phyloP scores from a whole-genome alignment of 2,329 filamentous ascomycete genomes.

The Diaporthe eres region DNA sequence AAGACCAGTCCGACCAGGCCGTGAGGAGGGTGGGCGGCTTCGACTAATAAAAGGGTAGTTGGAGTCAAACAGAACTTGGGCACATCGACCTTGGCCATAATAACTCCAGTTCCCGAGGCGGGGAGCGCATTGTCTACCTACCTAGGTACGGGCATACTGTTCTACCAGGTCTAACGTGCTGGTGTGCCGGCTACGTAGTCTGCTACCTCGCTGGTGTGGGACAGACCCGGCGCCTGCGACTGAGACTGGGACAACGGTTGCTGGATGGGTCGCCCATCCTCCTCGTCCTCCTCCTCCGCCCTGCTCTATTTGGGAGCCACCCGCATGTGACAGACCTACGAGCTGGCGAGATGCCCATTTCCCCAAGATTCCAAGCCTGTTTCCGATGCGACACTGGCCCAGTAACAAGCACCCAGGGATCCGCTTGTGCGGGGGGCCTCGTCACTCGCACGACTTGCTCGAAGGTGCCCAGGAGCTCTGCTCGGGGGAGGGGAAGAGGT shows the following conservation, averaged over 20 bases:
- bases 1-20: background rate
- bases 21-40: conserved; percentile 36
- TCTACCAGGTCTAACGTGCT: conserved; percentile 7
- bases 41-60: conserved; percentile 34
- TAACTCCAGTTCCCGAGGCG: conserved; percentile 11
- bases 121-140: conserved; percentile 5
- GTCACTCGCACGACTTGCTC: conserved; percentile 16
- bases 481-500: conserved; percentile 20
- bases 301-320: conserved; percentile 1
- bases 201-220: conserved; percentile 7
- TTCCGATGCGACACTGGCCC: conserved; percentile 21
- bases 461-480: conserved; percentile 14
- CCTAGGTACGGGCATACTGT: conserved; percentile 12
- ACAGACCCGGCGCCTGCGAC: conserved; percentile 26
- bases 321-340: conserved; percentile 31
- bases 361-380: conserved; percentile 16
- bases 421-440: conserved; percentile 20
- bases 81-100: conserved; percentile 15
- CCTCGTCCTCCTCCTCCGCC: background rate
- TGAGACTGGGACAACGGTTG: conserved; percentile 14
- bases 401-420: conserved; percentile 26
- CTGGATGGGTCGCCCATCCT: conserved; percentile 28
- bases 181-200: conserved; percentile 21
- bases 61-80: conserved; percentile 32
- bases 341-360: conserved; percentile 26